These are phyloP conservation scores for Monilinia laxa DNA, from an alignment of 2,329 filamentous ascomycete species.

Conservation along the genomic window DNA sequence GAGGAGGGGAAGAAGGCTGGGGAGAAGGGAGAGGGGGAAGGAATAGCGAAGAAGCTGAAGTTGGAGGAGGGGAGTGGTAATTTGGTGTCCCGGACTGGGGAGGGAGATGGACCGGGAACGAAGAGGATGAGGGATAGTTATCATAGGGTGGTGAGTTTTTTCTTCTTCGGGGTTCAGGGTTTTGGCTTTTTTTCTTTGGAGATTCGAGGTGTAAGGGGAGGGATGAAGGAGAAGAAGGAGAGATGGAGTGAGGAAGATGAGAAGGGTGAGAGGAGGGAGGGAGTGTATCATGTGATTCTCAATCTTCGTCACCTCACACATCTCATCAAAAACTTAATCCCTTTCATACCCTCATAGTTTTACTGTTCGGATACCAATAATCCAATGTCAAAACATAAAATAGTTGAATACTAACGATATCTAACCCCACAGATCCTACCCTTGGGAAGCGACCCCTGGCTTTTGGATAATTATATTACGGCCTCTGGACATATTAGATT, in stretches of 20 bases:
- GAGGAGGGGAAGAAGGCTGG: constrained; percentile 38
- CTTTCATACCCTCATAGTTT: no score
- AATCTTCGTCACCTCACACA: constrained; percentile 18
- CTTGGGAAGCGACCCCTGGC: constrained; percentile 66
- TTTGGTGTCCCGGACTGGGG: no score
- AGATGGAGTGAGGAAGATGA: no score
- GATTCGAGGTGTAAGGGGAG: no score
- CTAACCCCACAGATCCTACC: constrained; percentile 52
- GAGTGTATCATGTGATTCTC: background rate
- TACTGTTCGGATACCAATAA: no score
- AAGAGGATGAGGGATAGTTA: constrained; percentile 68
- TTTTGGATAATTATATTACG: constrained; percentile 69
- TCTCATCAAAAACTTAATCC: no score
- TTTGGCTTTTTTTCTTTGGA: no score
- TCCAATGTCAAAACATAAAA: no score
- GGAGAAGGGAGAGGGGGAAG: constrained; percentile 21
- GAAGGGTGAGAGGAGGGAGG: no score
- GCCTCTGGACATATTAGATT: constrained; percentile 64
- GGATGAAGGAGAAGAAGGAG: no score
- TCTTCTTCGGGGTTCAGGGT: background rate
- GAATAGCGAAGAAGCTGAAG: background rate
- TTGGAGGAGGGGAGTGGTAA: no score
- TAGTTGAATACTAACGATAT: no score
- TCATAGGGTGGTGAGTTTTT: constrained; percentile 58
- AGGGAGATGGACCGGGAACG: constrained; percentile 41